phyloP scores from a whole-genome alignment of 1,284 basidiomycete genomes.

The Rhodotorula sp. region DNA sequence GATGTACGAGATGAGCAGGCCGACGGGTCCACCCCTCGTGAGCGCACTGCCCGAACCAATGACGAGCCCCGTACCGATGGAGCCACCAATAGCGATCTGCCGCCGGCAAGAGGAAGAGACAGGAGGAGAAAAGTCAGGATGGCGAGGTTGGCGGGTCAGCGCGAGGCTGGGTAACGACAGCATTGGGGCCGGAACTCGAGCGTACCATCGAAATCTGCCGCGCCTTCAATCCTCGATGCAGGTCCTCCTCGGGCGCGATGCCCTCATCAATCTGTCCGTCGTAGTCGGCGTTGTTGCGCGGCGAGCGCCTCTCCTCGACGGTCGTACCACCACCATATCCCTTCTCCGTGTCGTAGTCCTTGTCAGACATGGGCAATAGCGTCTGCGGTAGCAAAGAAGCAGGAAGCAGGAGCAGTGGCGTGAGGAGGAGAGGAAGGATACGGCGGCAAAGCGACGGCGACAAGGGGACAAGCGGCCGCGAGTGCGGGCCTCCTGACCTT shows the following conservation, averaged over 20 bases:
- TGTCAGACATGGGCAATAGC: conserved; percentile 1
- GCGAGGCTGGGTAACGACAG: conserved; percentile 45
- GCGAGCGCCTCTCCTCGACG: not conserved
- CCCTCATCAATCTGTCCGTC: conserved; percentile 18
- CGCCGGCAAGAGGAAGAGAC: not conserved
- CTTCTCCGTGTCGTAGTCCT: conserved; percentile 18
- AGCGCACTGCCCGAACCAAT: conserved; percentile 50
- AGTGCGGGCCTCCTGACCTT: too few relatives aligned
- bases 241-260: conserved; percentile 10
- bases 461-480: too few relatives aligned
- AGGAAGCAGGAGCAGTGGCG: too few relatives aligned
- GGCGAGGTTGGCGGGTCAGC: conserved; percentile 46
- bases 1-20: conserved; percentile 43
- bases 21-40: conserved; percentile 49
- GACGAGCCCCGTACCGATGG: conserved; percentile 64
- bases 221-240: conserved; percentile 22
- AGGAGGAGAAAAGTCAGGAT: conserved; percentile 45
- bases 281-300: not conserved
- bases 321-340: not conserved
- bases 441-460: too few relatives aligned
- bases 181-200: conserved; percentile 25
- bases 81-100: conserved; percentile 56
- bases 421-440: too few relatives aligned
- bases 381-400: too few relatives aligned
- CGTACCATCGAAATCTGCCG: conserved; percentile 63